These are phyloP conservation scores for Xylariaceae sp. DNA, from an alignment of 2,329 filamentous ascomycete genomes.

Conservation along the genomic window DNA sequence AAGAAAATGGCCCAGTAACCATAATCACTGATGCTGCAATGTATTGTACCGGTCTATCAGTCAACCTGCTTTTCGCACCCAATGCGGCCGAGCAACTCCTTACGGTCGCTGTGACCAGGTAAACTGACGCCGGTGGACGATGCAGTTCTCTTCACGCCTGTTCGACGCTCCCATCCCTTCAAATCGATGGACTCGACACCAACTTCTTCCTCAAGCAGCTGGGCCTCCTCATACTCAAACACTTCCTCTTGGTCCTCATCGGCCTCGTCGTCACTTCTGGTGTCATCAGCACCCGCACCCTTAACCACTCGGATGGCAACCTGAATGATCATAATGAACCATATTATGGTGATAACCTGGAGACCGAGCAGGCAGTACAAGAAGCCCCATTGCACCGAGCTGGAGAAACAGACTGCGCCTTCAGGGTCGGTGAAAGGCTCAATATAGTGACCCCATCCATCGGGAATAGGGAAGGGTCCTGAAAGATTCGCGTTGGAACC, in stretches of 20 bases:
- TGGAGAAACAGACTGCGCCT: constrained; percentile 79
- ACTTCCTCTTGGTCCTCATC: constrained; percentile 62
- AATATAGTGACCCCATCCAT: constrained; percentile 64
- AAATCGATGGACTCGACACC: constrained; percentile 73
- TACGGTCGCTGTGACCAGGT: constrained; percentile 72
- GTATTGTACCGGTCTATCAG: constrained; percentile 30
- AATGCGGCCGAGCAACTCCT: constrained; percentile 79
- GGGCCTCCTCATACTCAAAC: constrained; percentile 56
- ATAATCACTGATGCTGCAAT: constrained; percentile 1
- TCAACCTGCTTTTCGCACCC: constrained; percentile 78
- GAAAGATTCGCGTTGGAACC: constrained; percentile 58
- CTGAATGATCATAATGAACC: constrained; percentile 87
- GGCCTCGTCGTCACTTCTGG: constrained; percentile 84
- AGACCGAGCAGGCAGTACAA: constrained; percentile 75
- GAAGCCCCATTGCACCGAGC: constrained; percentile 75
- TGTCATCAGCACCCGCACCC: constrained; percentile 80
- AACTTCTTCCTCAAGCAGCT: constrained; percentile 72
- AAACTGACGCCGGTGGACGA: constrained; percentile 65
- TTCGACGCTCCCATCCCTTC: constrained; percentile 62
- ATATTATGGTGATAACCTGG: constrained; percentile 78
- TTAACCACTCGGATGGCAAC: constrained; percentile 80
- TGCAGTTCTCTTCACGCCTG: constrained; percentile 56
- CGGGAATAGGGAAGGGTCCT: constrained; percentile 56
- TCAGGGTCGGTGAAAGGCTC: constrained; percentile 73
- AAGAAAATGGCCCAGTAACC: constrained; percentile 9